Conservation (phyloP, 495 filamentous ascomycete genomes). For the Penicillium simplicissimum region DNA sequence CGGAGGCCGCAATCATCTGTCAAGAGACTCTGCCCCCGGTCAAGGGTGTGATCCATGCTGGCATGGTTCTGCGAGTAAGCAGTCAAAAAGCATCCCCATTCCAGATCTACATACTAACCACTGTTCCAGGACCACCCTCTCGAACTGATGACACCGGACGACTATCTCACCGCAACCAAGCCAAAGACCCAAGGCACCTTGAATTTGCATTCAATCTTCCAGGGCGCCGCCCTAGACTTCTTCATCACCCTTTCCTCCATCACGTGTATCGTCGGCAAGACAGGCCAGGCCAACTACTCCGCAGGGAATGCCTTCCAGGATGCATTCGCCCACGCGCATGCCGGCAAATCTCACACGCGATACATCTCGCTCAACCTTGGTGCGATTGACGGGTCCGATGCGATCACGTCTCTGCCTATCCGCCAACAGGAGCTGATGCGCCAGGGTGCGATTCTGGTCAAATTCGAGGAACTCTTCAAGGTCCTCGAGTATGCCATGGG, state of each 20-base stretch:
- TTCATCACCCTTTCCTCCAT: constrained; percentile 6
- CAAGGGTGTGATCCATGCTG: neutral
- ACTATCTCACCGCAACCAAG: constrained; percentile 1
- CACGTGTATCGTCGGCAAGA: constrained; percentile 2
- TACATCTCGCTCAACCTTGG: constrained; percentile 2
- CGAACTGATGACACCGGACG: constrained; percentile 3
- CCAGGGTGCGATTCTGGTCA: constrained; percentile 3
- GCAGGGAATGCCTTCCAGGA: constrained; percentile 5
- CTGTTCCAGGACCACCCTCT: neutral
- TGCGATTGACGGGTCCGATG: constrained; percentile 1
- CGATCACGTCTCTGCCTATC: neutral
- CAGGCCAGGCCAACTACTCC: constrained; percentile 1
- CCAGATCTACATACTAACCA: neutral
- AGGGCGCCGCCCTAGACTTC: neutral
- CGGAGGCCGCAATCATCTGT: neutral
- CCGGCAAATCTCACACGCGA: neutral
- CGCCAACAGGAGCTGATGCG: constrained; percentile 3
- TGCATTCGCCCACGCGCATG: neutral
- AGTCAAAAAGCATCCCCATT: neutral
- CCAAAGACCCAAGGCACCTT: constrained; percentile 4
- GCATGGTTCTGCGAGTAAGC: constrained; percentile 3
- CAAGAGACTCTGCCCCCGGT: constrained; percentile 1
- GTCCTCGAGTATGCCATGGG: constrained; percentile 8
- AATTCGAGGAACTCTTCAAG: constrained; percentile 7
- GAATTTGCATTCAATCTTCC: constrained; percentile 1